Conservation (phyloP, 352 stramenopile species). For the Phytophthora hybrid region DNA sequence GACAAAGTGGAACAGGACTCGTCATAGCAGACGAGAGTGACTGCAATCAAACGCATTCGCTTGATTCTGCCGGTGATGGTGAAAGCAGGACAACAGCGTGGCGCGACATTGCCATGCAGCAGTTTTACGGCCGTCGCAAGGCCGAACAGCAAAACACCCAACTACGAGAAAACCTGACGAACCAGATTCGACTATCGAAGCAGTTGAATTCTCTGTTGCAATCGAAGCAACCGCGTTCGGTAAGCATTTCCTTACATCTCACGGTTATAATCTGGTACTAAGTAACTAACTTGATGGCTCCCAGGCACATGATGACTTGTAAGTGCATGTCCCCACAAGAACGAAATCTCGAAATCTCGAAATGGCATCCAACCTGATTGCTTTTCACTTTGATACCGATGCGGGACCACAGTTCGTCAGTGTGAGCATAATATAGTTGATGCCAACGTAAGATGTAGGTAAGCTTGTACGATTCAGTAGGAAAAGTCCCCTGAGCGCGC, state of each 20-base stretch:
- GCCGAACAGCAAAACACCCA: slow-evolving; percentile 10
- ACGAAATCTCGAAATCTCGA: neutral
- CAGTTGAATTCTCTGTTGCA: slow-evolving; percentile 8
- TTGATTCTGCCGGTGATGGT: neutral
- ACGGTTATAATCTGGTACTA: neutral
- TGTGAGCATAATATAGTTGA: too few relatives aligned
- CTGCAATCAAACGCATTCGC: neutral
- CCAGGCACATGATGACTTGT: too few relatives aligned
- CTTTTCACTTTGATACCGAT: too few relatives aligned
- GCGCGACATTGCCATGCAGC: slow-evolving; percentile 3
- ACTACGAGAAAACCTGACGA: slow-evolving; percentile 13
- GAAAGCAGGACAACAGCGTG: slow-evolving; percentile 1
- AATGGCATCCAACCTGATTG: neutral
- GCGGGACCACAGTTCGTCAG: too few relatives aligned
- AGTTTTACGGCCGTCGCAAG: slow-evolving; percentile 10
- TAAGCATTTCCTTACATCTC: neutral
- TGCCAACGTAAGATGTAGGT: too few relatives aligned
- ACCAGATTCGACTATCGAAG: slow-evolving; percentile 5
- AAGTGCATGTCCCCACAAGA: neutral
- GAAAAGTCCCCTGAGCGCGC: too few relatives aligned
- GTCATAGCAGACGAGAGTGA: neutral
- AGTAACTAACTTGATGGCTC: neutral
- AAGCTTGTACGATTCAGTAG: too few relatives aligned
- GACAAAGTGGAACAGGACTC: neutral
- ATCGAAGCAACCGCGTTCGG: neutral